A percentile compares a stretch with the other conserved stretches of the same genome.
Evolutionary conservation across 352 stramenopile species (phyloP).

Genomic region (Pythium biforme): DNA sequence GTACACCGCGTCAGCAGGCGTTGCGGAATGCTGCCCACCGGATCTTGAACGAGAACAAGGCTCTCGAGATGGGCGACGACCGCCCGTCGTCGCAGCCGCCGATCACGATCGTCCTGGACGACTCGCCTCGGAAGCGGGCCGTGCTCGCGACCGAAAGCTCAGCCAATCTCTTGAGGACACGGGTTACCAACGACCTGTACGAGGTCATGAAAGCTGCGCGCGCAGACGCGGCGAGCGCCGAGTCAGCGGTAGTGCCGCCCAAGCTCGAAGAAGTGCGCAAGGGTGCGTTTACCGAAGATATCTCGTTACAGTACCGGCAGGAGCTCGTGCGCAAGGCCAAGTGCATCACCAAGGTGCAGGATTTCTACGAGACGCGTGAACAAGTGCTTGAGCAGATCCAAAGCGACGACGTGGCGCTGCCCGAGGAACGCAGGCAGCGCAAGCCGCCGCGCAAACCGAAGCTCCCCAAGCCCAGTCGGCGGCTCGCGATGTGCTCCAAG

Average conservation of each 20-base stretch:
- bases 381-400: slow-evolving; percentile 54
- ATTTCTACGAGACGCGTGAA: slow-evolving; percentile 53
- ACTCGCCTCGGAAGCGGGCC: neutral
- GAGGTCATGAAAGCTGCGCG: slow-evolving; percentile 9
- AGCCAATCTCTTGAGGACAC: neutral
- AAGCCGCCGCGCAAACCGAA: slow-evolving; percentile 54
- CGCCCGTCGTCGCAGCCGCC: neutral
- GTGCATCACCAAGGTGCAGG: slow-evolving; percentile 34
- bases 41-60: slow-evolving; percentile 30
- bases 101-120: neutral
- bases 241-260: neutral
- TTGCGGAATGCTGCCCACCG: slow-evolving; percentile 39
- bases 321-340: slow-evolving; percentile 61
- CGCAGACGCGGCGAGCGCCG: neutral
- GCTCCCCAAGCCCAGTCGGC: slow-evolving; percentile 57
- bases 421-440: slow-evolving; percentile 22
- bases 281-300: slow-evolving; percentile 45
- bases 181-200: slow-evolving; percentile 1
- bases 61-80: neutral
- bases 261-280: slow-evolving; percentile 44
- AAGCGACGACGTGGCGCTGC: slow-evolving; percentile 21
- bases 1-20: slow-evolving; percentile 22
- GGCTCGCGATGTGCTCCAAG: slow-evolving; percentile 37
- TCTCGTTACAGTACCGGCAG: slow-evolving; percentile 53
- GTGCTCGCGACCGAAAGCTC: slow-evolving; percentile 1